A percentile compares a stretch with the other conserved stretches of the same genome.
Conservation (phyloP, 2,329 filamentous ascomycete genomes). For the Monosporascus sp. region DNA sequence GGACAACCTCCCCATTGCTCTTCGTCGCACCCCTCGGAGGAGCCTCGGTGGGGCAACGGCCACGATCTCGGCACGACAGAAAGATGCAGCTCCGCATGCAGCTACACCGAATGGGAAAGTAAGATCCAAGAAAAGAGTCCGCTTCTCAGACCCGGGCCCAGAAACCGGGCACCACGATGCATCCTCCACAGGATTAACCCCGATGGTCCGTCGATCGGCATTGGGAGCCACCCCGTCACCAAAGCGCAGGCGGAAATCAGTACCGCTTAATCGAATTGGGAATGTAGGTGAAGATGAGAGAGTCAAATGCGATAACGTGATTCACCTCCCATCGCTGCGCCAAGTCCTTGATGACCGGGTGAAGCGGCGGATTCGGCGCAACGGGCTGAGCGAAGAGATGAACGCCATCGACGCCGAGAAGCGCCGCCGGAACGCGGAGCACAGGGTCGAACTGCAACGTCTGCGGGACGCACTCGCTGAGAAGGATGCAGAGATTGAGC, state of each 20-base stretch:
- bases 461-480: conserved; percentile 43
- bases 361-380: conserved; percentile 51
- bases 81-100: conserved; percentile 8
- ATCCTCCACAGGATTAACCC: conserved; percentile 47
- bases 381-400: conserved; percentile 53
- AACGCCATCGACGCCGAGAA: conserved; percentile 45
- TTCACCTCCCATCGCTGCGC: conserved; percentile 44
- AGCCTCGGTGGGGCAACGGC: conserved; percentile 17
- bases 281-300: conserved; percentile 2
- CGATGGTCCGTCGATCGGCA: conserved; percentile 49
- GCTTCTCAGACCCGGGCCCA: conserved; percentile 54
- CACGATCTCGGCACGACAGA: conserved; percentile 9
- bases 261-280: conserved; percentile 24
- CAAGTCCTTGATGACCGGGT: conserved; percentile 47
- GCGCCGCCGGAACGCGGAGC: conserved; percentile 31
- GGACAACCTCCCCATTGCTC: conserved; percentile 46
- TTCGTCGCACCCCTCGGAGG: conserved; percentile 47
- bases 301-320: conserved; percentile 26
- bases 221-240: conserved; percentile 28
- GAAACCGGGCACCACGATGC: conserved; percentile 19
- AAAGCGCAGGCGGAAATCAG: conserved; percentile 41
- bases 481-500: conserved; percentile 48
- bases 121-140: conserved; percentile 42
- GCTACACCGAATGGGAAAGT: conserved; percentile 24
- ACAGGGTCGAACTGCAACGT: conserved; percentile 41